Evolutionary conservation across 352 stramenopile genomes (phyloP).

Genomic region (Pelagophyceae sp.): DNA sequence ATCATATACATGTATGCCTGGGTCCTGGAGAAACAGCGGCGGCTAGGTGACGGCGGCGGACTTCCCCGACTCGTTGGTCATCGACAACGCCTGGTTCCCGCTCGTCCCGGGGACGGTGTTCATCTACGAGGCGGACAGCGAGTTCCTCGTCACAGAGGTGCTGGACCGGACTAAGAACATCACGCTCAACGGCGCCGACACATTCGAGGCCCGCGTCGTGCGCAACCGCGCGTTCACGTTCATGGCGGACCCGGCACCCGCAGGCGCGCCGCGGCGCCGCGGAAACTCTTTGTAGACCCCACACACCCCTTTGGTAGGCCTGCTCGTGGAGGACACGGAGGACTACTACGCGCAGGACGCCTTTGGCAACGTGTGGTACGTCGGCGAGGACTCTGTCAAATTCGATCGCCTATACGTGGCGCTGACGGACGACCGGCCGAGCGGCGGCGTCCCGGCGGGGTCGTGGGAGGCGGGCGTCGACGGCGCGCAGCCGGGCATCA

Average conservation of each 20-base stretch:
- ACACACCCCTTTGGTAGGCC: neutral
- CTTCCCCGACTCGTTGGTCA: neutral
- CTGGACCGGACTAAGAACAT: neutral
- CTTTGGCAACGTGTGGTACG: neutral
- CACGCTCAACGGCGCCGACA: neutral
- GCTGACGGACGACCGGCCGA: neutral
- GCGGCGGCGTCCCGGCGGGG: no score
- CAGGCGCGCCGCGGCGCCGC: no score
- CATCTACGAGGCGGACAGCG: neutral
- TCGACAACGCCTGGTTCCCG: neutral
- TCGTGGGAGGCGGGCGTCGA: neutral
- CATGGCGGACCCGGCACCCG: no score
- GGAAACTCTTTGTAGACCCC: neutral
- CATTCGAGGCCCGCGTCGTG: neutral
- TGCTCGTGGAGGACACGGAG: neutral
- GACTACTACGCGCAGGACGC: neutral
- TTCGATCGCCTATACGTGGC: no score
- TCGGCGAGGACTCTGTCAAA: neutral
- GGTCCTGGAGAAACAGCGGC: no score
- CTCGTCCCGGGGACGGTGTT: neutral
- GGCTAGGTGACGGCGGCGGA: neutral
- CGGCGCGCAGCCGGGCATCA: neutral
- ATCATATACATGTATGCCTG: no score
- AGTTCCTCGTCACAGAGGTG: neutral
- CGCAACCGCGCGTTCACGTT: neutral